Percentiles rank a stretch among this genome's conserved stretches.
phyloP scores from a whole-genome alignment of 179 eudicot genomes.

The Drosera spatulata region DNA sequence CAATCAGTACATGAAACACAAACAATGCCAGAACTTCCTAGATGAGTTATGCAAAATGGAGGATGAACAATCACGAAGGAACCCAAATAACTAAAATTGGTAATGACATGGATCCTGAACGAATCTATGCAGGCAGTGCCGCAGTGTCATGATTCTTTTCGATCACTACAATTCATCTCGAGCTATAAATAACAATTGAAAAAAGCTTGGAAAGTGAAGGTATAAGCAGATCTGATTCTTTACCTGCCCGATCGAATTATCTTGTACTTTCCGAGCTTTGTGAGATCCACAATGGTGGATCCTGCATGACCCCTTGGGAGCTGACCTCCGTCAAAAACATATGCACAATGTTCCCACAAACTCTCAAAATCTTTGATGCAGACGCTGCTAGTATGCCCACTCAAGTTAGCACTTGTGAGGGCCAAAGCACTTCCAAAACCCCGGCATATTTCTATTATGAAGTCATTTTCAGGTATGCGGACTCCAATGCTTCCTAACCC shows the following conservation, averaged over 20 bases:
- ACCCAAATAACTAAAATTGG: neutral
- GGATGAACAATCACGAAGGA: too few species aligned
- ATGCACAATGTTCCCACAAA: constrained; percentile 79
- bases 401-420: constrained; percentile 89
- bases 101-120: neutral
- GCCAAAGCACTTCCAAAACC: constrained; percentile 81
- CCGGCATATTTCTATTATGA: constrained; percentile 57
- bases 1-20: too few species aligned
- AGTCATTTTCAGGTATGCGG: constrained; percentile 71
- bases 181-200: too few species aligned
- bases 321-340: constrained; percentile 63
- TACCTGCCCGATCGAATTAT: constrained; percentile 86
- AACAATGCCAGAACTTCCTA: too few species aligned
- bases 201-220: too few species aligned
- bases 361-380: constrained; percentile 55
- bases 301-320: constrained; percentile 89
- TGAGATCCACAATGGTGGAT: constrained; percentile 78
- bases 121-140: too few species aligned
- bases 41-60: too few species aligned
- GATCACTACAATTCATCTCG: too few species aligned
- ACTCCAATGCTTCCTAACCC: constrained; percentile 72
- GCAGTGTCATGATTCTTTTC: too few species aligned
- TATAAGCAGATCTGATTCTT: neutral
- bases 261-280: constrained; percentile 47
- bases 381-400: constrained; percentile 84